Conservation (phyloP, 148 eudicot species). For the Camellia japonica region DNA sequence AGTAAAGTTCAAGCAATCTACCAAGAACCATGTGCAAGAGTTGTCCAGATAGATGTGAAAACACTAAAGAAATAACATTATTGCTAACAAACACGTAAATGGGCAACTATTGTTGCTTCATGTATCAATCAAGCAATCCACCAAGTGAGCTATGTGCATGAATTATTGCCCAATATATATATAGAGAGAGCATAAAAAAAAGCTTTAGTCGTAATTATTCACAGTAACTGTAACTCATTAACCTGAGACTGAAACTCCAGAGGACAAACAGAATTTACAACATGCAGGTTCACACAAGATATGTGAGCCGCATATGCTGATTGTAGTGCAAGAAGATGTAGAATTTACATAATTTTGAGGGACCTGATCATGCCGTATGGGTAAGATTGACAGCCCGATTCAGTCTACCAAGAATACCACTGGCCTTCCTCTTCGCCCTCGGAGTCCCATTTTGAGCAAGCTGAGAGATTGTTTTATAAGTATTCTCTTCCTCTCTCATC, state of each 20-base stretch:
- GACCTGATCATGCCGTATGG: slow-evolving; percentile 57
- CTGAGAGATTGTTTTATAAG: slow-evolving; percentile 56
- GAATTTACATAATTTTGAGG: slow-evolving; percentile 30
- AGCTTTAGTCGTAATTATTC: slow-evolving; percentile 13
- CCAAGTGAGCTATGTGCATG: slow-evolving; percentile 6
- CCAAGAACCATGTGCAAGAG: not conserved
- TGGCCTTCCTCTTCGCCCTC: slow-evolving; percentile 90
- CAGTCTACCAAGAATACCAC: slow-evolving; percentile 68
- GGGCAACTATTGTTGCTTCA: not conserved
- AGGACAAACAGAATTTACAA: slow-evolving; percentile 20
- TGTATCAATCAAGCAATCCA: slow-evolving; percentile 7
- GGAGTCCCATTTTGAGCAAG: slow-evolving; percentile 76
- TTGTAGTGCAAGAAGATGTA: not conserved
- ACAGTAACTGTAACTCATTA: slow-evolving; percentile 21
- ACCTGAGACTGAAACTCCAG: slow-evolving; percentile 14
- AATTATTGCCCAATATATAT: slow-evolving; percentile 12
- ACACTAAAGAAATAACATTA: too few species aligned
- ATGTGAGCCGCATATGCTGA: not conserved
- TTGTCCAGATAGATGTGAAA: not conserved
- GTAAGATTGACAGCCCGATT: slow-evolving; percentile 57
- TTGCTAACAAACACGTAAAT: not conserved
- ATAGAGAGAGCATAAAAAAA: not conserved
- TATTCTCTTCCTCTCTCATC: slow-evolving; percentile 68
- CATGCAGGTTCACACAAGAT: not conserved
- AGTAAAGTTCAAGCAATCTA: slow-evolving; percentile 1